phyloP scores from a whole-genome alignment of 805 yeast genomes.

The Metschnikowia reukaufii region DNA sequence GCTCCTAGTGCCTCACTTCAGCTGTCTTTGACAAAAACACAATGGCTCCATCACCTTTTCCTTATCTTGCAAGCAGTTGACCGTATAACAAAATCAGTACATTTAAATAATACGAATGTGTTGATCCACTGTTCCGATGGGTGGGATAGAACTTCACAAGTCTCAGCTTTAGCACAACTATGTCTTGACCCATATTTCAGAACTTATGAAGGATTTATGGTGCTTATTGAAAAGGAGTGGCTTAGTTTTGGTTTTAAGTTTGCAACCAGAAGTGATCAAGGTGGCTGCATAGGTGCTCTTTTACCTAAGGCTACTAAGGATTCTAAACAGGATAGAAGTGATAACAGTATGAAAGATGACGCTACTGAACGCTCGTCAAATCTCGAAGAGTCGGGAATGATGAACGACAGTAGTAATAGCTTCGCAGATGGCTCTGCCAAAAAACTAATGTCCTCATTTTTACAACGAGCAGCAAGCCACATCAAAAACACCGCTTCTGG shows the following conservation, averaged over 20 bases:
- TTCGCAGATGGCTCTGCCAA: slow-evolving; percentile 16
- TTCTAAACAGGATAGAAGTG: slow-evolving; percentile 13
- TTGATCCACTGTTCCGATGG: slow-evolving; percentile 96
- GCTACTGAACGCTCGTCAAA: neutral
- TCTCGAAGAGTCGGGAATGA: neutral
- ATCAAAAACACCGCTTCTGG: slow-evolving; percentile 39
- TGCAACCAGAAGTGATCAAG: slow-evolving; percentile 77
- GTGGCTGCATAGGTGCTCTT: slow-evolving; percentile 49
- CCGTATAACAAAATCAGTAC: slow-evolving; percentile 75
- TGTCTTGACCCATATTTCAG: slow-evolving; percentile 90
- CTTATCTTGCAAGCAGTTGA: slow-evolving; percentile 74
- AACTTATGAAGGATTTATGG: slow-evolving; percentile 83
- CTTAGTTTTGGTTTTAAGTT: slow-evolving; percentile 91
- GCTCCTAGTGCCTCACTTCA: slow-evolving; percentile 31
- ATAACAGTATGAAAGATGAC: slow-evolving; percentile 9
- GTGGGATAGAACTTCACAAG: slow-evolving; percentile 96
- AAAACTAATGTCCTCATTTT: slow-evolving; percentile 36
- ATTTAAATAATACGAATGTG: slow-evolving; percentile 78
- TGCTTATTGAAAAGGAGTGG: slow-evolving; percentile 92
- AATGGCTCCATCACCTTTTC: slow-evolving; percentile 76
- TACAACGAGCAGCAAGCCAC: slow-evolving; percentile 40
- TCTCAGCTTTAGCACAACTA: slow-evolving; percentile 77
- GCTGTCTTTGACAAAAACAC: slow-evolving; percentile 59
- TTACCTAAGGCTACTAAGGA: slow-evolving; percentile 22
- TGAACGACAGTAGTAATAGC: neutral